Percentiles rank a stretch among this genome's conserved stretches.
These are phyloP conservation scores for Malassezia nana DNA, from an alignment of 1,284 basidiomycete genomes.

Conservation along the genomic window DNA sequence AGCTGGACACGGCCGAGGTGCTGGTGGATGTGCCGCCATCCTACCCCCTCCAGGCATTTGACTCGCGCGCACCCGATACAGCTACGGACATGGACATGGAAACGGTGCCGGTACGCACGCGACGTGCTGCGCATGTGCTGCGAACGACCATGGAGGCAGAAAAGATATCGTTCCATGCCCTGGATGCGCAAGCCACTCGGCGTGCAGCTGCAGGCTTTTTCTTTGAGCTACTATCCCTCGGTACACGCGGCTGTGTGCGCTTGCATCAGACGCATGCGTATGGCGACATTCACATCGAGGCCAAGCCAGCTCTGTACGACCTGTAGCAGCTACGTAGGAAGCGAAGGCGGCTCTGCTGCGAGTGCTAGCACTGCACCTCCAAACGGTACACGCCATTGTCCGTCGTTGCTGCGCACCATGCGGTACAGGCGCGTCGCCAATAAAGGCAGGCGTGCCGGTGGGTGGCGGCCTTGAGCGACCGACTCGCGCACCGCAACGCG, in stretches of 20 bases:
- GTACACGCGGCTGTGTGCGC: constrained; percentile 78
- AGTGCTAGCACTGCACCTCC: constrained; percentile 7
- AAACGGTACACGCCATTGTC: constrained; percentile 9
- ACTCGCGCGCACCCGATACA: constrained; percentile 54
- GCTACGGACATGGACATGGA: constrained; percentile 23
- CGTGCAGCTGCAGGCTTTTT: constrained; percentile 90
- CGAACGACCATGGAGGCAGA: constrained; percentile 29
- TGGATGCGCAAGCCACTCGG: constrained; percentile 70
- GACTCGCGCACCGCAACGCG: background rate
- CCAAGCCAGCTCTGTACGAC: constrained; percentile 63
- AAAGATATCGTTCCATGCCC: constrained; percentile 59
- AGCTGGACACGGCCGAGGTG: constrained; percentile 57
- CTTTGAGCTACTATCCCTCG: constrained; percentile 88
- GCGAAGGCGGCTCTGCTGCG: background rate
- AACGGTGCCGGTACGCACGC: constrained; percentile 49
- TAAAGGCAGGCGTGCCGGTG: constrained; percentile 10
- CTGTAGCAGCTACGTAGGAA: constrained; percentile 2
- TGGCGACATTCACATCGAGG: constrained; percentile 72
- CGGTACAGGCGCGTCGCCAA: constrained; percentile 7
- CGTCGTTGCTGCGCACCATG: background rate
- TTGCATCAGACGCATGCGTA: constrained; percentile 62
- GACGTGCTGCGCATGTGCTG: constrained; percentile 23
- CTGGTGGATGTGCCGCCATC: constrained; percentile 55
- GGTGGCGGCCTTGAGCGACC: background rate
- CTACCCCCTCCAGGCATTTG: constrained; percentile 74